Conservation (phyloP, 2,329 filamentous ascomycete species). For the Fusarium sterilihyphosum region DNA sequence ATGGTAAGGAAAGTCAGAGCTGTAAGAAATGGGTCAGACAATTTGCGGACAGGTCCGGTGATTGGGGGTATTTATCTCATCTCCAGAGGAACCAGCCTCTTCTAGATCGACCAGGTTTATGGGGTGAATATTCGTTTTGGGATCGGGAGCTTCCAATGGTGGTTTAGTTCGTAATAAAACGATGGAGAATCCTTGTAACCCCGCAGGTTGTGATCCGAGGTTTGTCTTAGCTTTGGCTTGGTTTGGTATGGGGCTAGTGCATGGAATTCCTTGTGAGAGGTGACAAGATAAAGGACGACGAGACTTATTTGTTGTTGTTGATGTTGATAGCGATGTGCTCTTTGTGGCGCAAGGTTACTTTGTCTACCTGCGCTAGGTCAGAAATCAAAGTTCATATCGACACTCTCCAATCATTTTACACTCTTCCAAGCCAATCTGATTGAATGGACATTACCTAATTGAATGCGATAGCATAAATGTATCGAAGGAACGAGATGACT, state of each 20-base stretch:
- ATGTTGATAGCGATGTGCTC: neutral
- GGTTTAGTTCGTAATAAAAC: constrained; percentile 17
- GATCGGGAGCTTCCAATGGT: constrained; percentile 23
- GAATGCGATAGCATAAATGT: neutral
- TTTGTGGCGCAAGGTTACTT: neutral
- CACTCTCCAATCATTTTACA: neutral
- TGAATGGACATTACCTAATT: neutral
- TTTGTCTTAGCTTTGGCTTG: constrained; percentile 8
- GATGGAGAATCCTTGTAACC: constrained; percentile 29
- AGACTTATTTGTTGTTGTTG: neutral
- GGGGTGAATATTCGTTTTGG: neutral
- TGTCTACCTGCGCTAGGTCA: neutral
- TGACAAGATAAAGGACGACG: neutral
- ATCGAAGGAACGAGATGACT: neutral
- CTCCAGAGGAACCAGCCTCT: neutral
- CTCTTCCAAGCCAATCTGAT: neutral
- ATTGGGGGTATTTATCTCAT: constrained; percentile 20
- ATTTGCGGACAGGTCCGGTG: neutral
- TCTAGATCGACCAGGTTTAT: constrained; percentile 15
- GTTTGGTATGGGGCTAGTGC: neutral
- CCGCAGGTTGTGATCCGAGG: constrained; percentile 29
- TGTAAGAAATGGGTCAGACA: neutral
- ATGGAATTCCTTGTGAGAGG: constrained; percentile 8
- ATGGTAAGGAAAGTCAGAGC: neutral
- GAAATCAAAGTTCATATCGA: neutral